phyloP scores from a whole-genome alignment of 495 filamentous ascomycete species.

The Xylaria scruposa region DNA sequence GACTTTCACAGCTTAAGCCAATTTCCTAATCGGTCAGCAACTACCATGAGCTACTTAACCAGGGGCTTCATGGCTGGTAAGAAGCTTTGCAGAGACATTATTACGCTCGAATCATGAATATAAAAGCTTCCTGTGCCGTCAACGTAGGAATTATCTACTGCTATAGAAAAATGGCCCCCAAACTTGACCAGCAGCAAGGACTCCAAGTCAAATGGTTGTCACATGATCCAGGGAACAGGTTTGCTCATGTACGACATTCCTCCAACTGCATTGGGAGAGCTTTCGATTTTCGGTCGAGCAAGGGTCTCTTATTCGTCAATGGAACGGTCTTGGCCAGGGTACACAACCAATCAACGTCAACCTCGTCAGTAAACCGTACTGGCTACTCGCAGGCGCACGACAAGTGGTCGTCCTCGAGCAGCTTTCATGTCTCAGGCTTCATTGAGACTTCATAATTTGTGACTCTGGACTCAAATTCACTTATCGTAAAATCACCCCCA shows the following conservation, averaged over 20 bases:
- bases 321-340: constrained; percentile 25
- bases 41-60: constrained; percentile 12
- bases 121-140: constrained; percentile 28
- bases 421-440: constrained; percentile 46
- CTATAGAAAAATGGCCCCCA: constrained; percentile 34
- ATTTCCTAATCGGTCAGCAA: constrained; percentile 27
- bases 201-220: constrained; percentile 32
- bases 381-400: constrained; percentile 43
- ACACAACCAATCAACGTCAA: constrained; percentile 25
- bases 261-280: constrained; percentile 29
- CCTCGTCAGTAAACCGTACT: constrained; percentile 24
- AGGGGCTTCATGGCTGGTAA: constrained; percentile 18
- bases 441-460: constrained; percentile 46
- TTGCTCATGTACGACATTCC: constrained; percentile 33
- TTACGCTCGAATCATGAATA: constrained; percentile 13
- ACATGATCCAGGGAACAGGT: constrained; percentile 42
- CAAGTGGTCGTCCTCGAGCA: constrained; percentile 45
- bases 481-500: constrained; percentile 47
- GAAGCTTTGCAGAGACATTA: constrained; percentile 20
- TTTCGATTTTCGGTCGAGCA: constrained; percentile 30
- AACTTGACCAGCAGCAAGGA: constrained; percentile 22
- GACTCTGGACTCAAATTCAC: constrained; percentile 44
- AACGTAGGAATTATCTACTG: constrained; percentile 28
- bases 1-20: constrained; percentile 20
- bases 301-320: constrained; percentile 31